Evolutionary conservation across 1,284 basidiomycete species (phyloP), one percentile per base, ranked within the genome.

Genomic region (Exobasidium cylindrosporum): DNA sequence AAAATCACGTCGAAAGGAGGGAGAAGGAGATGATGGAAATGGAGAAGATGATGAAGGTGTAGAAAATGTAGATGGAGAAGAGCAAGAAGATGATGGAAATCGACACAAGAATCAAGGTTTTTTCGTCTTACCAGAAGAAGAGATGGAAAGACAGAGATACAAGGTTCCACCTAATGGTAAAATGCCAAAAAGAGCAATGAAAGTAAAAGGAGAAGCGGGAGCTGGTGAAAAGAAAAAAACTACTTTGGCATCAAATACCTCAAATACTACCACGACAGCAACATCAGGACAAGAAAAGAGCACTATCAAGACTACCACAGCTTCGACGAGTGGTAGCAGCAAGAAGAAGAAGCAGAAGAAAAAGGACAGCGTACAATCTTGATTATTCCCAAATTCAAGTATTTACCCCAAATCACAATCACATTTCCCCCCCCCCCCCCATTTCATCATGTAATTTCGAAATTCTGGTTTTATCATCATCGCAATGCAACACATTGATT

Each of bases 151-250:
- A 24, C 69, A 68, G 44, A 57, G 74, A 35, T 73, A 72, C 68
- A 76, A 76, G 56, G 74, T 77, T 40, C 75, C 74, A 7, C 75
- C 74, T 4, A 75, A 67, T 28, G 77, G 77, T 47, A 76, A 74
- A 64, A 67, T 79, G 64, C 77, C 77, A 6, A 46, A 63, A 26
- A 54, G 73, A 28, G 11, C 54, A 17, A 59, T 77, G 44, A 50
- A 50, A 28, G 26, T 40, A 7, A 40, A 40, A 17, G 35, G 35
- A 10, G 35, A 40, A 40, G 17, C 17, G 35, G 35, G 17, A 17
- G 17, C 7, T 7, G 17, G 35, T 7, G 10, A 17, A 10, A 7
- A 40, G 17, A 40, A 17, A 10, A 17, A 17, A 7, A 40, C 35
- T 7, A 40, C 7, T 40, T 7, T 7, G 10, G 17, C 7, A 7